phyloP scores from a whole-genome alignment of 108 stramenopile genomes.

The Discostella pseudostelligera region DNA sequence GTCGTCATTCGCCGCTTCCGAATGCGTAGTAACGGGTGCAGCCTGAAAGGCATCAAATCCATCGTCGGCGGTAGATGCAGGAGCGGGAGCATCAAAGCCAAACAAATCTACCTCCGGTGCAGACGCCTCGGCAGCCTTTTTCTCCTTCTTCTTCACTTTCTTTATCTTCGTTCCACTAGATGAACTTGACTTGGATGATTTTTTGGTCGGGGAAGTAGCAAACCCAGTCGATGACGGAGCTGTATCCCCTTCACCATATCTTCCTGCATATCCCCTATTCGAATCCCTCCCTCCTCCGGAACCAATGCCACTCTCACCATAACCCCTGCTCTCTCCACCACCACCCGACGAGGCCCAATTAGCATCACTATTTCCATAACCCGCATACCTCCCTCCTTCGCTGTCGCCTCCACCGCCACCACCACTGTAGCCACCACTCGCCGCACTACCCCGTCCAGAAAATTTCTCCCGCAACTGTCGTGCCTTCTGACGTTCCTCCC shows the following conservation, averaged over 20 bases:
- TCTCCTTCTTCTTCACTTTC: slow-evolving; percentile 81
- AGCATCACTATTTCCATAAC: slow-evolving; percentile 76
- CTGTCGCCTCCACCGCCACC: slow-evolving; percentile 41
- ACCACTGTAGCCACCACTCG: slow-evolving; percentile 33
- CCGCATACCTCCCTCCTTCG: slow-evolving; percentile 53
- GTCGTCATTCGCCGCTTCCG: slow-evolving; percentile 37
- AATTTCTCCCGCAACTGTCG: slow-evolving; percentile 83
- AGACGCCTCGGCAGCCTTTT: slow-evolving; percentile 26
- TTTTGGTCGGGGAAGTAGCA: neutral
- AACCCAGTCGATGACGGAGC: slow-evolving; percentile 20
- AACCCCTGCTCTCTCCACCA: slow-evolving; percentile 47
- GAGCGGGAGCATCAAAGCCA: slow-evolving; percentile 52
- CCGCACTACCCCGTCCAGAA: slow-evolving; percentile 45
- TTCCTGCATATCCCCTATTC: slow-evolving; percentile 44
- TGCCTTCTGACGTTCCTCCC: slow-evolving; percentile 92
- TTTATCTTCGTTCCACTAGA: slow-evolving; percentile 53
- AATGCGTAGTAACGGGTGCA: slow-evolving; percentile 15
- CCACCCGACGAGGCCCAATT: slow-evolving; percentile 37
- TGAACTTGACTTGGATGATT: slow-evolving; percentile 52
- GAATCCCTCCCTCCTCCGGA: slow-evolving; percentile 15
- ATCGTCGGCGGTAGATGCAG: slow-evolving; percentile 38
- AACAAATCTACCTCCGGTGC: slow-evolving; percentile 69
- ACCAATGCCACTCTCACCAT: slow-evolving; percentile 80
- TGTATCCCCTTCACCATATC: slow-evolving; percentile 43
- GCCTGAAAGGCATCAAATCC: slow-evolving; percentile 44